Conservation (phyloP, 108 stramenopile species). For the Seminavis robusta region DNA sequence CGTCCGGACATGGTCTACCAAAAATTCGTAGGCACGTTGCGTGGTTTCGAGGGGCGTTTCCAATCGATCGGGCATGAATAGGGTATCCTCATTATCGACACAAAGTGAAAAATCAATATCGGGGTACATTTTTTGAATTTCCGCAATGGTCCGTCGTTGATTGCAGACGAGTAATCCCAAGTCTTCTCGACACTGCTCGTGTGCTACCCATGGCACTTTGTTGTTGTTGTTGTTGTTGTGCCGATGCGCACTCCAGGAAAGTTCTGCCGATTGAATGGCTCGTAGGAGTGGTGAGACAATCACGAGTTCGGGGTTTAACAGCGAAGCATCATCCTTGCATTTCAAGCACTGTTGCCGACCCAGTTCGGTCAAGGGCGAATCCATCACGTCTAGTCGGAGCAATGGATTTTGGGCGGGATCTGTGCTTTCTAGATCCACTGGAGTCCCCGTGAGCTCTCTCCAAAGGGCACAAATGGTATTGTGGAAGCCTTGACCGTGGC, state of each 20-base stretch:
- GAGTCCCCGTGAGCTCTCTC: conserved; percentile 26
- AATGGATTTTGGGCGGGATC: conserved; percentile 54
- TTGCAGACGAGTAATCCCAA: conserved; percentile 53
- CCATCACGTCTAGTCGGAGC: conserved; percentile 46
- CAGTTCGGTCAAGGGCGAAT: conserved; percentile 52
- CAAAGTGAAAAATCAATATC: conserved; percentile 38
- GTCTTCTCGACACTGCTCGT: conserved; percentile 69
- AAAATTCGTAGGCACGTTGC: conserved; percentile 51
- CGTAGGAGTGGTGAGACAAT: conserved; percentile 53
- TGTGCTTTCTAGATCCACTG: conserved; percentile 35
- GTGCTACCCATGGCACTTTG: conserved; percentile 49
- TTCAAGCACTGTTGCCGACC: conserved; percentile 38
- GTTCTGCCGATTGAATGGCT: conserved; percentile 55
- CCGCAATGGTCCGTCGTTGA: conserved; percentile 39
- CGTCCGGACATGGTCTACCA: conserved; percentile 40
- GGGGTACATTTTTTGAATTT: conserved; percentile 41
- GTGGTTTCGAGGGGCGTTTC: conserved; percentile 35
- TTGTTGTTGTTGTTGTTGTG: neutral
- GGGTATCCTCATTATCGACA: conserved; percentile 41
- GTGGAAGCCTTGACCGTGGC: conserved; percentile 70
- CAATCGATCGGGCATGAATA: conserved; percentile 25
- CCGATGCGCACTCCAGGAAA: conserved; percentile 21
- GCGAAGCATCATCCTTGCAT: conserved; percentile 13
- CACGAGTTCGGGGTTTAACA: conserved; percentile 37
- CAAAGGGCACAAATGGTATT: conserved; percentile 55